A percentile compares a stretch with the other conserved stretches of the same genome.
These are phyloP conservation scores for Porcisia deanei DNA, from an alignment of 208 protist genomes.

Conservation along the genomic window DNA sequence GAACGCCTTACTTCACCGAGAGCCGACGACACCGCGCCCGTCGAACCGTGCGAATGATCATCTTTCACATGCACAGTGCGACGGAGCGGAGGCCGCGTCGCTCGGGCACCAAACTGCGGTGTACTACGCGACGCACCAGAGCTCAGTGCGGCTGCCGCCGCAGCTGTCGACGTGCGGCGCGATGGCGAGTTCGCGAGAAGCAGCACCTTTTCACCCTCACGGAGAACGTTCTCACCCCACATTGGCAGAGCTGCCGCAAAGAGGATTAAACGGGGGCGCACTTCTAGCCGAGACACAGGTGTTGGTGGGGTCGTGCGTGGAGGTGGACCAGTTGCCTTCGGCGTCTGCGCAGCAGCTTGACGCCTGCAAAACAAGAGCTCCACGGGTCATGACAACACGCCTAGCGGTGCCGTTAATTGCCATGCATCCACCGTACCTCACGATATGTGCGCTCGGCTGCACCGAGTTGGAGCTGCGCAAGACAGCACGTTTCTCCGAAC, in stretches of 20 bases:
- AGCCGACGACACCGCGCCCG: neutral
- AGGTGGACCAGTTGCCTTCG: neutral
- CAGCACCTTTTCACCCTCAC: neutral
- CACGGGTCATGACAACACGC: neutral
- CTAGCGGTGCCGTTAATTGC: constrained; percentile 19
- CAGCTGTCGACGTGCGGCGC: neutral
- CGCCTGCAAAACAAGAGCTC: neutral
- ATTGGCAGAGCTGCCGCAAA: neutral
- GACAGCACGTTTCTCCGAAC: constrained; percentile 25
- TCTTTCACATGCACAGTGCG: neutral
- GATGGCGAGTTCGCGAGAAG: neutral
- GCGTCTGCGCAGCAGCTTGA: neutral
- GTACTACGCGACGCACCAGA: constrained; percentile 15
- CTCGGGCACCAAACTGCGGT: constrained; percentile 3
- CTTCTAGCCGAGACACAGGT: constrained; percentile 10
- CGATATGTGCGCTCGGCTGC: constrained; percentile 58
- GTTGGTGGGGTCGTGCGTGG: constrained; percentile 26
- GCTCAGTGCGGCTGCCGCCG: neutral
- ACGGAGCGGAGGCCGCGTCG: neutral
- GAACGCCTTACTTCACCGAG: constrained; percentile 18
- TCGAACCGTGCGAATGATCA: too few species aligned
- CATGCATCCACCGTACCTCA: constrained; percentile 45
- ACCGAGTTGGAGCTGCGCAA: constrained; percentile 37
- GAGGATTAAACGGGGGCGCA: too few species aligned
- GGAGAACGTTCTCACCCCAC: neutral